Percentiles rank a stretch among this genome's conserved stretches.
Conservation (phyloP, 148 eudicot species). For the Nyssa sinensis region DNA sequence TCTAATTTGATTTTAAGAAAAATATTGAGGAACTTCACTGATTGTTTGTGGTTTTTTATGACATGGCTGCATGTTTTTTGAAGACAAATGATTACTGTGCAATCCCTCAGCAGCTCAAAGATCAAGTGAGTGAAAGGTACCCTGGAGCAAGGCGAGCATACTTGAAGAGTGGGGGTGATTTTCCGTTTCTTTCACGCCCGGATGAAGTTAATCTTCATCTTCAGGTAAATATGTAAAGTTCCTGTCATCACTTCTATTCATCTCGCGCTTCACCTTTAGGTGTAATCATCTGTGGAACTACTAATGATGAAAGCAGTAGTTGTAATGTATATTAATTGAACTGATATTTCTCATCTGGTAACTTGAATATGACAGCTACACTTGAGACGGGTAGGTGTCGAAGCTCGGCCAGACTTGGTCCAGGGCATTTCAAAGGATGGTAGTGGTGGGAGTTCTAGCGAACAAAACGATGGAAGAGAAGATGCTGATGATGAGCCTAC, state of each 20-base stretch:
- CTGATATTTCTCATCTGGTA: slow-evolving; percentile 12
- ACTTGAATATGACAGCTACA: slow-evolving; percentile 56
- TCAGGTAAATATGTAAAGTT: slow-evolving; percentile 50
- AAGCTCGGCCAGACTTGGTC: slow-evolving; percentile 69
- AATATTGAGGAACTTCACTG: not conserved
- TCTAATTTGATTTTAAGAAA: not conserved
- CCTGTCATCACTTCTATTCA: not conserved
- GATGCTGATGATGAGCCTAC: slow-evolving; percentile 46
- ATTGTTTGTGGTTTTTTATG: slow-evolving; percentile 12
- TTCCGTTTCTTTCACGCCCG: slow-evolving; percentile 90
- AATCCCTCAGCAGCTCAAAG: slow-evolving; percentile 79
- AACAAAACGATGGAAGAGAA: slow-evolving; percentile 39
- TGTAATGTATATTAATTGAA: not conserved
- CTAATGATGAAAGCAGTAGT: not conserved
- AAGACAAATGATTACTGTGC: slow-evolving; percentile 90
- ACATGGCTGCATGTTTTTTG: slow-evolving; percentile 12
- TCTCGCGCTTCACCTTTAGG: not conserved
- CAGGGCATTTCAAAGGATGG: slow-evolving; percentile 38
- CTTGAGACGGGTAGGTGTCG: slow-evolving; percentile 89
- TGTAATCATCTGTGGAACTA: not conserved
- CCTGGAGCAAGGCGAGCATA: slow-evolving; percentile 87
- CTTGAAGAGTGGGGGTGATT: slow-evolving; percentile 92
- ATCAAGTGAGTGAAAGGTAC: slow-evolving; percentile 82
- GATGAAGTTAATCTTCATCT: slow-evolving; percentile 98
- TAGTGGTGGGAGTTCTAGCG: slow-evolving; percentile 35